Evolutionary conservation across 2,329 filamentous ascomycete species (phyloP), one percentile per base, ranked within the genome.

Genomic region (Huntiella savannae): DNA sequence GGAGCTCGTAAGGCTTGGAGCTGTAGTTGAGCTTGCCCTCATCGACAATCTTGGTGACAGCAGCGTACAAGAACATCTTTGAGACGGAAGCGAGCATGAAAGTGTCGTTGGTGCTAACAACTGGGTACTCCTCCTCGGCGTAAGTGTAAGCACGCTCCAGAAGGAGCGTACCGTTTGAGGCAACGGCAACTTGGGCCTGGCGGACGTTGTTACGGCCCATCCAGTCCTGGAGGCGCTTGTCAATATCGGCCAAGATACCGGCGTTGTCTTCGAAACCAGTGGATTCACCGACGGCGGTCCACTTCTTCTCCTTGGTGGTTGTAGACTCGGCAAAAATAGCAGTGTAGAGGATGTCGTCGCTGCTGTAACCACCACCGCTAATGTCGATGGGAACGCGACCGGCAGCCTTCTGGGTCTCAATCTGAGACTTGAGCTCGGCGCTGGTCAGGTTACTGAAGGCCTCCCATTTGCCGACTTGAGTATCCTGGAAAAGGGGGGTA

Each of bases 51-150:
- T 50, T 35, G 17, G 11, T 34, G 16, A 53, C 40, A 16, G 51
- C 46, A 5, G 51, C 52, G 34, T 53, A 43, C 8, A 45, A 19
- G 36, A 52, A 53, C 17, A 53, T 48, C 32, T 53, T 53, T 33
- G 51, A 51, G 3, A 53, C 17, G 32, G 50, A 53, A 15, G 48
- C 50, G 3, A 53, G 34, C 7, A 53, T 40, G 17, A 53, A 53
- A 17, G 45, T 13, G 33, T 53, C 49, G 7, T 51, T 37, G 2
- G 42, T 46, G 16, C 40, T 4, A 1, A 53, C 49, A 11, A 49
- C 34, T 7, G 47, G 48, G 5, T 49, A 48, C 37, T 47, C 46
- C 4, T 40, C 40, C 44, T 52, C 52, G 3, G 50, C 51, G 39
- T 51, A 48, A 10, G 51, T 53, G 44, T 53, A 53, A 3, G 47